A percentile compares a stretch with the other conserved stretches of the same genome.
Evolutionary conservation across 352 stramenopile species (phyloP).

Genomic region (Thalassiosira exigua): DNA sequence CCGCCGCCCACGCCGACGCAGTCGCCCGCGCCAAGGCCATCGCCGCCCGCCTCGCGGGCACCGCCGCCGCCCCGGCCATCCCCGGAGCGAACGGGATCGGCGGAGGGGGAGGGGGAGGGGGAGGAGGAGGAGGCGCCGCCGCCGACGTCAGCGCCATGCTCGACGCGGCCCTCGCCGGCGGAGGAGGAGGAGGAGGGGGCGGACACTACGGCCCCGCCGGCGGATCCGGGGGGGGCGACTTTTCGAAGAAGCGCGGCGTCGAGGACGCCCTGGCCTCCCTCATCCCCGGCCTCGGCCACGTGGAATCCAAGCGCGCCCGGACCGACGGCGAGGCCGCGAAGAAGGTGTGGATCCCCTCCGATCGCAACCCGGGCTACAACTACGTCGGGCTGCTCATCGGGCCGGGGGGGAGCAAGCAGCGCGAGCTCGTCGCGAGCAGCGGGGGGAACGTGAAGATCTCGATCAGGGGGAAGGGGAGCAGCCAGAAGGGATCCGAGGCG

Average conservation of each 20-base stretch:
- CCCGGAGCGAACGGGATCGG: constrained; percentile 42
- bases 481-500: constrained; percentile 19
- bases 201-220: background rate
- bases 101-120: constrained; percentile 19
- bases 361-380: constrained; percentile 63
- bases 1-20: constrained; percentile 62
- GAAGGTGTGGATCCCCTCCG: constrained; percentile 52
- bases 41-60: constrained; percentile 65
- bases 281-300: constrained; percentile 51
- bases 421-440: constrained; percentile 44
- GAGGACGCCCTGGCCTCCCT: constrained; percentile 50
- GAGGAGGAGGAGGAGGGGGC: background rate
- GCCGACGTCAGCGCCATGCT: constrained; percentile 42
- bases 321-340: constrained; percentile 34
- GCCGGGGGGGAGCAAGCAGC: constrained; percentile 58
- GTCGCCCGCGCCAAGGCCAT: constrained; percentile 76
- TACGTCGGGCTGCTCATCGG: constrained; percentile 63
- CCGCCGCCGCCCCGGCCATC: constrained; percentile 8
- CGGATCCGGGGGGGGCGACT: background rate
- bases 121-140: constrained; percentile 1
- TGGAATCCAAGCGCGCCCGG: constrained; percentile 45
- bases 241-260: constrained; percentile 42
- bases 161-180: constrained; percentile 27
- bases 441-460: constrained; percentile 59
- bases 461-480: constrained; percentile 54